A percentile compares a stretch with the other conserved stretches of the same genome.
These are phyloP conservation scores for Lichtheimia ornata DNA, from an alignment of 371 early-diverging fungal genomes.

Conservation along the genomic window DNA sequence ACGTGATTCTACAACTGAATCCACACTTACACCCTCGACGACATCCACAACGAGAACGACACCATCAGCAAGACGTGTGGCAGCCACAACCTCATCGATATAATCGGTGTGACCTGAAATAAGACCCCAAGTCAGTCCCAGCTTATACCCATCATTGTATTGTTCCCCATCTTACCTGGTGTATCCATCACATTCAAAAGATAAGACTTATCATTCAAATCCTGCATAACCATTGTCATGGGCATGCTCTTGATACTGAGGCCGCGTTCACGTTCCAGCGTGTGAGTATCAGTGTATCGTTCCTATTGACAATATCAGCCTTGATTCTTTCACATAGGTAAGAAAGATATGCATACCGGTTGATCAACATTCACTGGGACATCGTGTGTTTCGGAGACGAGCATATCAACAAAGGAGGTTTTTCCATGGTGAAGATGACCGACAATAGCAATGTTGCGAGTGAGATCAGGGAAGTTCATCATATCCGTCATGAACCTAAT, in stretches of 20 bases:
- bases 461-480: conserved; percentile 76
- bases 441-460: conserved; percentile 88
- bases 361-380: conserved; percentile 62
- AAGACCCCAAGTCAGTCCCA: not conserved
- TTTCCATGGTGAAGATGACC: conserved; percentile 99
- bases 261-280: conserved; percentile 89
- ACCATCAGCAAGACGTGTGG: conserved; percentile 89
- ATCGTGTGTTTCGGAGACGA: conserved; percentile 87
- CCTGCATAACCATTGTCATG: conserved; percentile 88
- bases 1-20: not conserved
- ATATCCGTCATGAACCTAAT: conserved; percentile 84
- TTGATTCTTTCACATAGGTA: not conserved
- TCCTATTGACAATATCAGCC: conserved; percentile 30
- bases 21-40: conserved; percentile 82
- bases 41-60: conserved; percentile 95
- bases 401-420: conserved; percentile 90
- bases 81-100: conserved; percentile 90
- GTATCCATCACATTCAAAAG: conserved; percentile 92
- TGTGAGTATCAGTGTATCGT: conserved; percentile 92
- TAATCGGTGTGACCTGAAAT: conserved; percentile 88
- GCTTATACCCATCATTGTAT: not conserved
- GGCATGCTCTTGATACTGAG: conserved; percentile 92
- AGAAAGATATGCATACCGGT: conserved; percentile 31
- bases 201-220: conserved; percentile 84
- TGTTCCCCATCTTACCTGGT: conserved; percentile 66